phyloP scores from a whole-genome alignment of 176 grass and related monocot species.

The Musa schizocarpa region DNA sequence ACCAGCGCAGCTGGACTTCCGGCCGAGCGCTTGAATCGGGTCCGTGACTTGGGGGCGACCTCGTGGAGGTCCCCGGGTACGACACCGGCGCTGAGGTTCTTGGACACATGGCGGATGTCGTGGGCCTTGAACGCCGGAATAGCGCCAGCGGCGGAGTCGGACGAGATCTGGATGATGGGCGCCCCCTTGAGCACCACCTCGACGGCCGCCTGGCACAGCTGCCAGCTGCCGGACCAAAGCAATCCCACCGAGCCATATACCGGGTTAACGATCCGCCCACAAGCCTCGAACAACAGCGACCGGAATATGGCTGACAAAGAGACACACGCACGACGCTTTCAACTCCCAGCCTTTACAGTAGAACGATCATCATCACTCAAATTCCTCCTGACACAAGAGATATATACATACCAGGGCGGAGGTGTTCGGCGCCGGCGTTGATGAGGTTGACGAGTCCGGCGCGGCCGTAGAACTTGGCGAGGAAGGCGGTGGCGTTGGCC shows the following conservation, averaged over 20 bases:
- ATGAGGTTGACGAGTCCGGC: slow-evolving; percentile 38
- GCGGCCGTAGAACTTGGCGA: slow-evolving; percentile 39
- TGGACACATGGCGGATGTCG: slow-evolving; percentile 35
- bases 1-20: slow-evolving; percentile 5
- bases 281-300: slow-evolving; percentile 12
- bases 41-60: slow-evolving; percentile 21
- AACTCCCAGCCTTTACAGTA: neutral
- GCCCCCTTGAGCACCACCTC: slow-evolving; percentile 18
- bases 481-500: slow-evolving; percentile 37
- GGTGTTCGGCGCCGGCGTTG: slow-evolving; percentile 17
- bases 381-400: neutral
- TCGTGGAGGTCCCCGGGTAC: slow-evolving; percentile 19
- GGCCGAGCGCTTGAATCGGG: slow-evolving; percentile 38
- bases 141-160: neutral
- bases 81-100: neutral
- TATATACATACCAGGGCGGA: slow-evolving; percentile 17
- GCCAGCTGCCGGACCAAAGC: neutral
- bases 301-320: slow-evolving; percentile 29
- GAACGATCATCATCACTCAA: neutral
- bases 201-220: neutral
- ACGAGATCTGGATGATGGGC: slow-evolving; percentile 17
- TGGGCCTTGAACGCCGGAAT: slow-evolving; percentile 23
- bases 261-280: neutral
- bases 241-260: neutral
- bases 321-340: neutral